Conservation (phyloP, 2,329 filamentous ascomycete species). For the Apiospora phragmitis region DNA sequence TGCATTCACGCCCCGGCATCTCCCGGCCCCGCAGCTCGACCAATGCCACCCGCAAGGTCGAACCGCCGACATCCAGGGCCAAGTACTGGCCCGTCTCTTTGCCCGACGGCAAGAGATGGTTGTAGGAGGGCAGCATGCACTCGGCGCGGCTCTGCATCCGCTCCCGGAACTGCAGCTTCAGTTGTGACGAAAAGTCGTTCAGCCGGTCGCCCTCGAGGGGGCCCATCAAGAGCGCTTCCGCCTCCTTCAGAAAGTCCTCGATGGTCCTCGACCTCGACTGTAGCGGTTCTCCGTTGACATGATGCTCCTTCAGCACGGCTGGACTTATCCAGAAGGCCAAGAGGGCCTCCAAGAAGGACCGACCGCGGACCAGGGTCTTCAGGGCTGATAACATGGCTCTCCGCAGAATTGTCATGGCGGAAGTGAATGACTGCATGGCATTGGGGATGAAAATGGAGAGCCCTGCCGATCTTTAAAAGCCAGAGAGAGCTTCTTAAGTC, state of each 20-base stretch:
- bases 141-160: conserved; percentile 52
- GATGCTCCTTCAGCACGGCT: conserved; percentile 32
- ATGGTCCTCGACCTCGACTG: conserved; percentile 24
- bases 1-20: conserved; percentile 41
- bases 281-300: conserved; percentile 15
- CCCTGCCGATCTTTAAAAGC: neutral
- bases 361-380: conserved; percentile 59
- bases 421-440: conserved; percentile 53
- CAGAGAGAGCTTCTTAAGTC: neutral
- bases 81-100: conserved; percentile 60
- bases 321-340: conserved; percentile 55
- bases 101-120: conserved; percentile 62
- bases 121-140: conserved; percentile 68
- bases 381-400: conserved; percentile 56
- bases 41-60: conserved; percentile 64
- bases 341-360: conserved; percentile 58
- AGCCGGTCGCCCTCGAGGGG: conserved; percentile 49
- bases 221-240: conserved; percentile 51
- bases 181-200: conserved; percentile 44
- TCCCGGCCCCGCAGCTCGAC: conserved; percentile 57
- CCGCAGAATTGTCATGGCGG: conserved; percentile 58
- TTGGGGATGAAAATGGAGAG: conserved; percentile 17
- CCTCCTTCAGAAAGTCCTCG: conserved; percentile 57
- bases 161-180: conserved; percentile 57
- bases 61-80: conserved; percentile 69